Percentiles rank a stretch among this genome's conserved stretches.
These are phyloP conservation scores for Nicotiana undulata DNA, from an alignment of 257 asterid genomes.

Conservation along the genomic window DNA sequence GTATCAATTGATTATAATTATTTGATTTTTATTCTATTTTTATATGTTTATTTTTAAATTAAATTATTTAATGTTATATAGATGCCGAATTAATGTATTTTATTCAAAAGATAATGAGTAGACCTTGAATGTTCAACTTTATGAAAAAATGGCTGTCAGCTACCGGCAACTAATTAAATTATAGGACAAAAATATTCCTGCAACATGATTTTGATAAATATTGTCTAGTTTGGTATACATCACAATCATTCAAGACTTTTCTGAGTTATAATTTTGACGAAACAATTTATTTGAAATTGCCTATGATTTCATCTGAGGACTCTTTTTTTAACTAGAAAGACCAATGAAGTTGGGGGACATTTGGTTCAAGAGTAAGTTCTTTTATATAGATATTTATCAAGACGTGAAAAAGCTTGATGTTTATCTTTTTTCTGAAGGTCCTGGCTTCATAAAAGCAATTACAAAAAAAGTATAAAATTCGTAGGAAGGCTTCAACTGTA, in stretches of 20 bases:
- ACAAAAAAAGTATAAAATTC: too few species aligned
- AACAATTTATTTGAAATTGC: not conserved
- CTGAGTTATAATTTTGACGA: not conserved
- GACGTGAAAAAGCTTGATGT: too few species aligned
- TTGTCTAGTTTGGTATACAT: constrained; percentile 9
- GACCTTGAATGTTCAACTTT: not conserved
- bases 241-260: constrained; percentile 9
- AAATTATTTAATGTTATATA: too few species aligned
- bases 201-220: not conserved
- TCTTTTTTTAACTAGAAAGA: not conserved
- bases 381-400: too few species aligned
- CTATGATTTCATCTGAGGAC: not conserved
- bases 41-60: too few species aligned
- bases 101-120: not conserved
- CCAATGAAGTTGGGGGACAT: not conserved
- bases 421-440: too few species aligned
- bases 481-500: too few species aligned
- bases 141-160: not conserved
- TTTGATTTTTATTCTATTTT: too few species aligned
- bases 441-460: too few species aligned
- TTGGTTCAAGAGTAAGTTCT: too few species aligned
- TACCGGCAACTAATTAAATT: not conserved
- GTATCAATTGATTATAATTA: too few species aligned
- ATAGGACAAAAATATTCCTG: not conserved
- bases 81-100: too few species aligned